These are phyloP conservation scores for Leishmania turanica DNA, from an alignment of 208 protist genomes.

Conservation along the genomic window DNA sequence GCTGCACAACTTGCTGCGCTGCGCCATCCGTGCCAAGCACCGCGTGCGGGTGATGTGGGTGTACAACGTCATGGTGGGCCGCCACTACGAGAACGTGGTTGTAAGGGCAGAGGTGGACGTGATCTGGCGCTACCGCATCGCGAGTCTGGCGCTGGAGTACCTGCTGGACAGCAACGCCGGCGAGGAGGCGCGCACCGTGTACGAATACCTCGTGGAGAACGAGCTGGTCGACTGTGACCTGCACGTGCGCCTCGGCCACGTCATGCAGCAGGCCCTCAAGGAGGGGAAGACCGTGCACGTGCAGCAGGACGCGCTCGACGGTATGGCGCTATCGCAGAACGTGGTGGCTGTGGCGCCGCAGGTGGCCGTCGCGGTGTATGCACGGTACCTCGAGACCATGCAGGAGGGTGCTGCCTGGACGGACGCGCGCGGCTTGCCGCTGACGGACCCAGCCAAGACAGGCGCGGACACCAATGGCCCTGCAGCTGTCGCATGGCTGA, in stretches of 20 bases:
- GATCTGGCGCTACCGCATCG: constrained; percentile 88
- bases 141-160: constrained; percentile 64
- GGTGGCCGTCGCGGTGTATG: constrained; percentile 69
- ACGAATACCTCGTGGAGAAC: constrained; percentile 73
- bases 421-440: constrained; percentile 16
- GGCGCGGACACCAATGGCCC: constrained; percentile 9
- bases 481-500: constrained; percentile 60
- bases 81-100: constrained; percentile 86
- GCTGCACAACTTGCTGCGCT: constrained; percentile 80
- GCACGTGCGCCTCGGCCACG: constrained; percentile 71
- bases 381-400: constrained; percentile 43
- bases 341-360: constrained; percentile 62
- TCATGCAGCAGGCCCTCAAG: constrained; percentile 77
- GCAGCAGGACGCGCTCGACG: constrained; percentile 30
- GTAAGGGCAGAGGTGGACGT: constrained; percentile 77
- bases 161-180: constrained; percentile 69
- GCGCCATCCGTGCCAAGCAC: constrained; percentile 77
- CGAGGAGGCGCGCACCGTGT: constrained; percentile 75
- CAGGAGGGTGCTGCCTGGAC: constrained; percentile 17
- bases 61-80: constrained; percentile 85
- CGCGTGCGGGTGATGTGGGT: constrained; percentile 91
- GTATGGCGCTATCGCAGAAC: constrained; percentile 61
- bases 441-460: constrained; percentile 22
- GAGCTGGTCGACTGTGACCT: constrained; percentile 73
- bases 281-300: constrained; percentile 65